Evolutionary conservation across 1,284 basidiomycete species (phyloP).

Genomic region (Hemileia vastatrix): DNA sequence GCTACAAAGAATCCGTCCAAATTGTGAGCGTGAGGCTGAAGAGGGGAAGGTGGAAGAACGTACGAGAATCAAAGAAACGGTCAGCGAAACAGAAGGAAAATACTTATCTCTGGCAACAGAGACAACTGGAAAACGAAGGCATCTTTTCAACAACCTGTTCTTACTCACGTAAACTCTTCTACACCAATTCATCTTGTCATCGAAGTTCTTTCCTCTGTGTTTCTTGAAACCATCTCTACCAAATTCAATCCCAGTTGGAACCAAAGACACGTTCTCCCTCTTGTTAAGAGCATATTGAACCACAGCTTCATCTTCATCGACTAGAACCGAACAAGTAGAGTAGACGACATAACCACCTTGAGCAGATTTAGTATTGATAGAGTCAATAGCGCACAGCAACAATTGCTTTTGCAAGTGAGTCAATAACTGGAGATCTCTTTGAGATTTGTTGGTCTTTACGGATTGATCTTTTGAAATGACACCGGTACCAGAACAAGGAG

Average conservation of each 20-base stretch:
- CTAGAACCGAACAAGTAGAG: constrained; percentile 93
- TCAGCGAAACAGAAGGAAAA: neutral
- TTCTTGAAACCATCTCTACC: constrained; percentile 81
- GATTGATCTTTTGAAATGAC: constrained; percentile 95
- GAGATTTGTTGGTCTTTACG: constrained; percentile 97
- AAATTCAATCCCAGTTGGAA: constrained; percentile 85
- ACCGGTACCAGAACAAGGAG: constrained; percentile 93
- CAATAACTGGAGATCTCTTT: constrained; percentile 84
- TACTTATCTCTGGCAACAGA: neutral
- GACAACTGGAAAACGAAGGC: neutral
- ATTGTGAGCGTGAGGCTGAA: constrained; percentile 42
- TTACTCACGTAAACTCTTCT: constrained; percentile 34
- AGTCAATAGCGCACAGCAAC: constrained; percentile 94
- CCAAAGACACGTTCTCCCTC: constrained; percentile 81
- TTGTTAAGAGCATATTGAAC: constrained; percentile 95
- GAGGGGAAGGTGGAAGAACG: constrained; percentile 33
- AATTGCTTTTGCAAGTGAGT: constrained; percentile 97
- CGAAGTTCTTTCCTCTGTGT: constrained; percentile 80
- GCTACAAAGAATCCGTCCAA: constrained; percentile 99
- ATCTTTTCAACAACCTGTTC: neutral
- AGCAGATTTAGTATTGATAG: constrained; percentile 73
- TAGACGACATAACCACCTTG: constrained; percentile 93
- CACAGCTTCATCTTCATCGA: constrained; percentile 96
- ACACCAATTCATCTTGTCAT: constrained; percentile 56
- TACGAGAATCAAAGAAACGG: neutral